phyloP scores from a whole-genome alignment of 164 flowering plant genomes.

The Euptelea pleiosperma region DNA sequence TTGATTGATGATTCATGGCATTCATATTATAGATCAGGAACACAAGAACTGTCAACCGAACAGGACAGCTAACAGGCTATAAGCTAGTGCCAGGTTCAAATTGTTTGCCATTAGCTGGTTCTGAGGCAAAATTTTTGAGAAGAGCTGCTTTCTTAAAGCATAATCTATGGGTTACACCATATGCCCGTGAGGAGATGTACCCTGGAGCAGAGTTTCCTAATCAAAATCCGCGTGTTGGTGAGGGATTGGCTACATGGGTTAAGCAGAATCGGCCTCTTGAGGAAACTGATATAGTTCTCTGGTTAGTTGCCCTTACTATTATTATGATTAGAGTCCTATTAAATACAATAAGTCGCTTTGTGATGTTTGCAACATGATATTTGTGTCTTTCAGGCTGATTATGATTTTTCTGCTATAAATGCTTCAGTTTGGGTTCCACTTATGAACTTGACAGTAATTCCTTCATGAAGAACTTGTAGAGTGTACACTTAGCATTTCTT shows the following conservation, averaged over 20 bases:
- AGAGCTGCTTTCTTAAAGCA: conserved; percentile 87
- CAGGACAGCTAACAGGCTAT: conserved; percentile 82
- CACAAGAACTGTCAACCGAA: conserved; percentile 78
- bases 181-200: conserved; percentile 60
- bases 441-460: too few species aligned
- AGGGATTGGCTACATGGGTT: conserved; percentile 83
- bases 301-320: conserved; percentile 42
- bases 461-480: too few species aligned
- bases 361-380: not conserved
- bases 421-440: too few species aligned
- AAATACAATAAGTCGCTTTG: not conserved
- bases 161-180: conserved; percentile 85
- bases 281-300: conserved; percentile 78
- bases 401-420: too few species aligned
- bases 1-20: conserved; percentile 7
- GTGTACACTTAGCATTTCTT: too few species aligned
- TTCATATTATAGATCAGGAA: conserved; percentile 55
- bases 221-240: conserved; percentile 85
- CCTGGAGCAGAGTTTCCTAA: conserved; percentile 96
- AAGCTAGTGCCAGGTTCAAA: conserved; percentile 85
- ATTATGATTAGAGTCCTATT: not conserved
- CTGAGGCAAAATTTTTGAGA: conserved; percentile 76
- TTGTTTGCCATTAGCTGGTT: conserved; percentile 81
- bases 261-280: conserved; percentile 68
- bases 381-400: too few species aligned